These are phyloP conservation scores for Mesembryanthemum crystallinum DNA, from an alignment of 148 eudicot species.

Conservation along the genomic window DNA sequence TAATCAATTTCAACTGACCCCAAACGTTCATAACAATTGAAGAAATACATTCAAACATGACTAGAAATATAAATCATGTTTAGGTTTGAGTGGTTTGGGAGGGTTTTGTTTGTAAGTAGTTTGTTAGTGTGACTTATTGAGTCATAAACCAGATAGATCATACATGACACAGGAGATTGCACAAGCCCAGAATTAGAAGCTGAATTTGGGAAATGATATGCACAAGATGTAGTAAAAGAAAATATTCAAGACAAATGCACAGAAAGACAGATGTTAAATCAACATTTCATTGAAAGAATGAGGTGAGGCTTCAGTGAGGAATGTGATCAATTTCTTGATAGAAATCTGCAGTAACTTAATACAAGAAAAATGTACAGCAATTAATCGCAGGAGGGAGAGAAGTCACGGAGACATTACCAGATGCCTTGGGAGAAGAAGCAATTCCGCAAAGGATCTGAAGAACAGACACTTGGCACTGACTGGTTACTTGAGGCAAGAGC, in stretches of 20 bases:
- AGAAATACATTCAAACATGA: background rate
- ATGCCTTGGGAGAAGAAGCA: constrained; percentile 62
- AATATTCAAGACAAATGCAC: background rate
- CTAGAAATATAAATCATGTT: too few relatives aligned
- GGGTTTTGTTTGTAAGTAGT: background rate
- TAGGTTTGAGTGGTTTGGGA: background rate
- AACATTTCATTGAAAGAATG: background rate
- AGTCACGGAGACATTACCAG: constrained; percentile 37
- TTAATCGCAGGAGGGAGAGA: background rate
- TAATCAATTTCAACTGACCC: background rate
- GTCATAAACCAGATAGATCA: background rate
- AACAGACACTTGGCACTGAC: constrained; percentile 47
- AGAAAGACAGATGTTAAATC: background rate
- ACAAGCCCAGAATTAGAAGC: background rate
- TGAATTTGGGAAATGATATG: background rate
- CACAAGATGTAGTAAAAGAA: background rate
- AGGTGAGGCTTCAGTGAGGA: background rate
- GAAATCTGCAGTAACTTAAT: background rate
- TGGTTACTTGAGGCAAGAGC: constrained; percentile 39
- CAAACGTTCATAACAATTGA: background rate
- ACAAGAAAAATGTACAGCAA: background rate
- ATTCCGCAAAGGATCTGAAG: constrained; percentile 58
- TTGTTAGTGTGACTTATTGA: too few relatives aligned
- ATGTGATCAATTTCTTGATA: too few relatives aligned
- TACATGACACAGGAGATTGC: background rate